These are phyloP conservation scores for Clavariopsis aquatica DNA, from an alignment of 495 filamentous ascomycete genomes.

Conservation along the genomic window DNA sequence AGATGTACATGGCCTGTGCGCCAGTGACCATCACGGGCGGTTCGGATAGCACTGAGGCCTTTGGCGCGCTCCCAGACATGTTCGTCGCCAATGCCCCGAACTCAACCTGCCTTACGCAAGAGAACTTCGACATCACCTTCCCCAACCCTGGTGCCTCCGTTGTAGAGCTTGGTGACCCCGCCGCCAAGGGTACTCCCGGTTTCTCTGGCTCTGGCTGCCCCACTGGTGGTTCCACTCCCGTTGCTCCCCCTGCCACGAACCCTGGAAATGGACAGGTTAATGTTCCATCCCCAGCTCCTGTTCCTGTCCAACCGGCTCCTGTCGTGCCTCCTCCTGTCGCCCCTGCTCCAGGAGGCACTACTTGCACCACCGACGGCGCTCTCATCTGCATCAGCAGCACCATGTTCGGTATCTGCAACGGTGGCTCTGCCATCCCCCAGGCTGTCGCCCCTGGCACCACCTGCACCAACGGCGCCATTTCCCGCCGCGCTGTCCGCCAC, in stretches of 20 bases:
- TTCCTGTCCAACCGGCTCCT: neutral
- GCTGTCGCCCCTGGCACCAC: constrained; percentile 40
- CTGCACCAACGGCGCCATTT: constrained; percentile 40
- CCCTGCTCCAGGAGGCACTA: constrained; percentile 24
- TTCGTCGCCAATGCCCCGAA: constrained; percentile 71
- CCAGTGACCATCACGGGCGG: constrained; percentile 65
- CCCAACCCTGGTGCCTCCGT: constrained; percentile 60
- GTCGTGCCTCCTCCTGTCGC: constrained; percentile 3
- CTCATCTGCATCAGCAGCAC: constrained; percentile 43
- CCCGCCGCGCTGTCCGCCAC: constrained; percentile 9
- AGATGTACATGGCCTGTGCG: constrained; percentile 97
- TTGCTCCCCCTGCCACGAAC: neutral
- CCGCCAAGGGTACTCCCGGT: constrained; percentile 4
- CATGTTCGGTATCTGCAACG: constrained; percentile 43
- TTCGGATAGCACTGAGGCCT: constrained; percentile 35
- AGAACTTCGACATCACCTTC: constrained; percentile 51
- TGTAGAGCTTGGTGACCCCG: constrained; percentile 31
- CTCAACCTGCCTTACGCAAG: constrained; percentile 55
- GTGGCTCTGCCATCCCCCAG: constrained; percentile 39
- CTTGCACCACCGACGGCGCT: constrained; percentile 42
- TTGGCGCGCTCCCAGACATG: constrained; percentile 71
- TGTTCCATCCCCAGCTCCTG: constrained; percentile 14
- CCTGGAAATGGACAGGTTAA: constrained; percentile 10
- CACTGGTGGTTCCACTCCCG: too few species aligned
- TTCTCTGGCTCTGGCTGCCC: constrained; percentile 25